Conservation (phyloP, 805 yeast species). For the Zygosaccharomyces pseudorouxii region DNA sequence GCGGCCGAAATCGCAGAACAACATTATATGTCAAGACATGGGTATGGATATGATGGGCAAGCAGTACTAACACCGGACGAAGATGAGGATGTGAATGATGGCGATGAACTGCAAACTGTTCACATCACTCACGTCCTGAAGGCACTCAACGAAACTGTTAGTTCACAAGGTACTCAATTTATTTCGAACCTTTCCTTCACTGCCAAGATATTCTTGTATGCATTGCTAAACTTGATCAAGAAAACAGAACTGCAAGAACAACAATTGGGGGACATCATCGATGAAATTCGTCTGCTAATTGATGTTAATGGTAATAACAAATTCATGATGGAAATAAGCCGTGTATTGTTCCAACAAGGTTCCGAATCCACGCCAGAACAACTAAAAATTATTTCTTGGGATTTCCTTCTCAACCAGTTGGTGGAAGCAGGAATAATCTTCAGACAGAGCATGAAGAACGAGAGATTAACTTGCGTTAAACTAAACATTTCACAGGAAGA, state of each 20-base stretch:
- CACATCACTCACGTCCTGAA: conserved; percentile 68
- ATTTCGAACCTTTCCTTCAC: conserved; percentile 59
- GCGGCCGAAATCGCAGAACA: conserved; percentile 85
- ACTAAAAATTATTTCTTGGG: conserved; percentile 52
- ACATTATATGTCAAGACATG: conserved; percentile 43
- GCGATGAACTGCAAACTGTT: conserved; percentile 47
- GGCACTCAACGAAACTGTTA: conserved; percentile 75
- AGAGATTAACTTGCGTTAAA: conserved; percentile 59
- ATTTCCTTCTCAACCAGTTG: conserved; percentile 57
- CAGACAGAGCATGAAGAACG: conserved; percentile 64
- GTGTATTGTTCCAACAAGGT: conserved; percentile 34
- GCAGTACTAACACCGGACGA: conserved; percentile 11
- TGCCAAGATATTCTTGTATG: conserved; percentile 67
- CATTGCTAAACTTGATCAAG: conserved; percentile 57
- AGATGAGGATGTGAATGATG: conserved; percentile 25
- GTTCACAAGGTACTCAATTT: conserved; percentile 63
- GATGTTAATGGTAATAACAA: conserved; percentile 37
- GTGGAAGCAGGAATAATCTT: conserved; percentile 73
- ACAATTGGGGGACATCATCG: conserved; percentile 68
- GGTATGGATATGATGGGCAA: conserved; percentile 30
- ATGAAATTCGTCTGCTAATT: conserved; percentile 60
- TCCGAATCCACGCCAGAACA: conserved; percentile 41
- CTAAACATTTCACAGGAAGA: conserved; percentile 71
- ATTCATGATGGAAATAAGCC: conserved; percentile 31
- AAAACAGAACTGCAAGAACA: conserved; percentile 70